Evolutionary conservation across 257 asterid species (phyloP).

Genomic region (Fraxinus americana): DNA sequence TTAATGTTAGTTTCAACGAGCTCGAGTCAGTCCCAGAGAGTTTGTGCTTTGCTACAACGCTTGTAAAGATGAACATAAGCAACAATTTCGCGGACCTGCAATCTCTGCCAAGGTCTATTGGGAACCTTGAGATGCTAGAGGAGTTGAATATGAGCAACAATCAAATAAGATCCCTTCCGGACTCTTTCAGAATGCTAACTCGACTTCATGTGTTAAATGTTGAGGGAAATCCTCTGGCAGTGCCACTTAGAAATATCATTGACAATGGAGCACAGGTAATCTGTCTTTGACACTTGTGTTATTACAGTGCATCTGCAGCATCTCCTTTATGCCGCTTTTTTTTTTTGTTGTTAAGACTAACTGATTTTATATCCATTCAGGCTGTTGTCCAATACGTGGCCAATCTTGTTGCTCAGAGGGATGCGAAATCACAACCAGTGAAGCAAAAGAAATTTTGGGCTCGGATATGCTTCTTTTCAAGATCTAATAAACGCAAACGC

Average conservation of each 20-base stretch:
- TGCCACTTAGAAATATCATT: conserved; percentile 57
- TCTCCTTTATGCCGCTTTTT: not conserved
- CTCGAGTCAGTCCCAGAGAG: conserved; percentile 86
- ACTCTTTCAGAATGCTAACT: conserved; percentile 75
- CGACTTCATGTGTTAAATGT: conserved; percentile 54
- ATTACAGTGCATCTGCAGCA: not conserved
- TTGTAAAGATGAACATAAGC: conserved; percentile 80
- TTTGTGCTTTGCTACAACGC: conserved; percentile 82
- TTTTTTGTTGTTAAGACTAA: conserved; percentile 16
- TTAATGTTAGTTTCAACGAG: conserved; percentile 80
- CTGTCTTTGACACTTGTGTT: not conserved
- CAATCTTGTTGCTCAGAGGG: conserved; percentile 67
- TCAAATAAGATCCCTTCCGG: conserved; percentile 78
- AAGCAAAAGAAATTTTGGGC: conserved; percentile 86
- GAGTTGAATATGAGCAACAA: conserved; percentile 85
- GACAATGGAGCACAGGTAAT: conserved; percentile 79
- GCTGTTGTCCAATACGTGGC: conserved; percentile 80
- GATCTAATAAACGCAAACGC: conserved; percentile 82
- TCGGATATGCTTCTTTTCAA: conserved; percentile 65
- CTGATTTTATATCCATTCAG: conserved; percentile 38
- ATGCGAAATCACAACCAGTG: conserved; percentile 50
- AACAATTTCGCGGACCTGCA: conserved; percentile 81
- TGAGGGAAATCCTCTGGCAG: conserved; percentile 80
- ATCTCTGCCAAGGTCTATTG: conserved; percentile 79
- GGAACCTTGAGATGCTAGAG: conserved; percentile 83